Evolutionary conservation across 2,329 filamentous ascomycete species (phyloP), one percentile per base, ranked within the genome.

Genomic region (Coniella lustricola): DNA sequence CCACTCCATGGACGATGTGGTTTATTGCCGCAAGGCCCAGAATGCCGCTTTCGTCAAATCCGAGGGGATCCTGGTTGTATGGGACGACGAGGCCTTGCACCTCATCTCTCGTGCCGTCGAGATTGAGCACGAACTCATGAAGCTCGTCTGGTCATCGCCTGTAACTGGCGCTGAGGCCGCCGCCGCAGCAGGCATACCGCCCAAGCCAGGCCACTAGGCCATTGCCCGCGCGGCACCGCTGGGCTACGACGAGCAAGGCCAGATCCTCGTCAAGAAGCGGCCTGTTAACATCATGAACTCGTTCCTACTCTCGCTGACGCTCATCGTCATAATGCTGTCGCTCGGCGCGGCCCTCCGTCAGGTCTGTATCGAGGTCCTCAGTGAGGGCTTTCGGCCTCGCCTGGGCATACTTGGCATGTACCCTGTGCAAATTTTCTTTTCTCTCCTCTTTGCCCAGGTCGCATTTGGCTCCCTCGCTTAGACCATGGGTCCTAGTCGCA

Each of bases 31-130:
- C 51, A 90, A 88, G 63, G 80, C 88, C 62, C 87, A 91, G 61
- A 90, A 85, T 55, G 87, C 86, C 12, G 87, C 87, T 7, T 90
- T 91, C 61, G 75, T 91, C 36, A 81, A 84, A 2, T 79, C 77
- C 0, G 82, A 87, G 53, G 79, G 79, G 4, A 70, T 90, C 4
- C 69, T 93, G 1, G 71, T 91, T 1, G 85, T 91, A 1, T 93
- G 87, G 87, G 87, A 91, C 56, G 87, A 91, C 56, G 85, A 90
- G 49, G 79, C 86, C 1, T 71, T 84, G 48, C 81, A 88, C 59
- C 69, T 91, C 8, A 72, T 90, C 4, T 68, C 78, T 48, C 74
- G 86, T 48, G 87, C 85, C 38, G 81, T 82, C 60, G 74, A 75
- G 31, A 89, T 91, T 51, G 85, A 91, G 64, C 77, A 78, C 3